Percentiles rank a stretch among this genome's conserved stretches.
Conservation (phyloP, 352 stramenopile genomes). For the Phytophthora pini region DNA sequence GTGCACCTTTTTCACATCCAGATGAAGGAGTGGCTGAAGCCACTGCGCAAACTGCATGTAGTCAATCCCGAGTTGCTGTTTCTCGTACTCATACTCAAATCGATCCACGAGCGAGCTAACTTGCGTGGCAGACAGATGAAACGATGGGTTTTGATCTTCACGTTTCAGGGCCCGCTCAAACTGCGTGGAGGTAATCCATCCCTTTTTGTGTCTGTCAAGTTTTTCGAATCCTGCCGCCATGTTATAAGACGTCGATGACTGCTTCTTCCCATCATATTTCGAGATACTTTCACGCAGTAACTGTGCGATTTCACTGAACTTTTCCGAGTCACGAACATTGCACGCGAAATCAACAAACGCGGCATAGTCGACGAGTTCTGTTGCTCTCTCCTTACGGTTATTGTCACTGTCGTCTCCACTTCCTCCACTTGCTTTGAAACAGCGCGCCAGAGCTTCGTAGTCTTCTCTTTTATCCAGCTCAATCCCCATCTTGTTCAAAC, state of each 20-base stretch:
- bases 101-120: slow-evolving; percentile 49
- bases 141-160: slow-evolving; percentile 39
- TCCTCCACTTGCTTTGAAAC: slow-evolving; percentile 35
- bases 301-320: slow-evolving; percentile 56
- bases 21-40: slow-evolving; percentile 69
- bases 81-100: slow-evolving; percentile 78
- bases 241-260: slow-evolving; percentile 51
- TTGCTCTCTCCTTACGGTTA: slow-evolving; percentile 12
- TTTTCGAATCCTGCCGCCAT: slow-evolving; percentile 51
- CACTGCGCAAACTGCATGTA: slow-evolving; percentile 76
- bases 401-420: slow-evolving; percentile 20
- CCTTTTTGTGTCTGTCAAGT: slow-evolving; percentile 62
- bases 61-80: slow-evolving; percentile 59
- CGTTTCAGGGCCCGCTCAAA: slow-evolving; percentile 38
- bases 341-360: slow-evolving; percentile 74
- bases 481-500: slow-evolving; percentile 60
- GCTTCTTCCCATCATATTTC: slow-evolving; percentile 63
- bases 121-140: slow-evolving; percentile 46
- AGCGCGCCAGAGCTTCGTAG: slow-evolving; percentile 43
- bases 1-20: slow-evolving; percentile 67
- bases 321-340: slow-evolving; percentile 71
- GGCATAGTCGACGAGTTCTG: slow-evolving; percentile 53
- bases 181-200: slow-evolving; percentile 57
- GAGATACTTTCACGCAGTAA: slow-evolving; percentile 54
- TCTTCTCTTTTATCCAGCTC: slow-evolving; percentile 47